Base-by-base conservation (phyloP, 2,329 filamentous ascomycete genomes). In the Dothideomycetidae sp. region DNA sequence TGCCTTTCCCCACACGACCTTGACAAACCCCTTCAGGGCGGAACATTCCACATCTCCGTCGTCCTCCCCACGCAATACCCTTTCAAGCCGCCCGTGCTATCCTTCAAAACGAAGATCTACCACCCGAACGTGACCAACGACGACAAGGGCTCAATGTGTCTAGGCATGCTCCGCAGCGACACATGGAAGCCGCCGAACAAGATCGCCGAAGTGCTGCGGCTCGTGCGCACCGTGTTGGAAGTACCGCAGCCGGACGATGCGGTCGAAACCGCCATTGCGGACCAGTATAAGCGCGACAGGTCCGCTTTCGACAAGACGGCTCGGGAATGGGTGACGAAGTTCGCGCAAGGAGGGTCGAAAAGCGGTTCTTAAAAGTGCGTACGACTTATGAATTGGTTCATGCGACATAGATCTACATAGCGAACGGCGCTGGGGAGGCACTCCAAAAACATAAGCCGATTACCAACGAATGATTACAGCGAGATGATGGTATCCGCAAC, bases 41-140 rank as follows among this genome's bases (percentile, higher is more conserved):
- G 85, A 52, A 64, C 63, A 47, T 94, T 84, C 70, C 72, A 73
- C 47, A 62, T 94, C 43, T 61, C 76, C 44, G 67, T 93, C 48
- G 68, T 61, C 29, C 74, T 94, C 9, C 84, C 85, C 10, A 62
- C 66, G 49, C 78, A 84, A 52, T 93, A 93, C 66, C 85, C 85
- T 23, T 93, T 93, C 75, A 90, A 90, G 61, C 75, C 84, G 14
- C 85, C 85, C 11, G 65, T 70, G 42, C 69, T 93, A 49, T 75
- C 70, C 53, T 93, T 93, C 70, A 64, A 67, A 47, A 93, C 85
- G 36, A 88, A 86, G 62, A 81, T 93, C 67, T 94, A 93, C 71
- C 86, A 94, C 64, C 85, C 86, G 31, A 94, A 94, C 62, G 73
- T 94, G 42, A 84, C 79, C 53, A 90, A 93, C 68, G 85, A 93